Conservation (phyloP, 805 yeast species). For the Priceomyces fermenticarens region DNA sequence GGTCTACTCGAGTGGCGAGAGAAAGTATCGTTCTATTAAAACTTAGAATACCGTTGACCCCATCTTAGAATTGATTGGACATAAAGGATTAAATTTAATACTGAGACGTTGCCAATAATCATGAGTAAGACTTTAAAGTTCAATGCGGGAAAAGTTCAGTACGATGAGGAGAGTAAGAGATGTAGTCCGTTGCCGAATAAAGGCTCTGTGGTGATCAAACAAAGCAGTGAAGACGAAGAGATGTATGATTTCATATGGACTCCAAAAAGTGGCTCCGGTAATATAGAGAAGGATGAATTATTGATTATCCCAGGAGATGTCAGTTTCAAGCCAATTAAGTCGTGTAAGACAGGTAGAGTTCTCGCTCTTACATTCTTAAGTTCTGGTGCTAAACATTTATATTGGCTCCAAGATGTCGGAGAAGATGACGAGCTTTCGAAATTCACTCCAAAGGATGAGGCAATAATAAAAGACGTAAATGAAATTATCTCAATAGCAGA, state of each 20-base stretch:
- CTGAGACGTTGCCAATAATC: slow-evolving; percentile 3
- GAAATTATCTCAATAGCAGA: slow-evolving; percentile 42
- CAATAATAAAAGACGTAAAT: slow-evolving; percentile 45
- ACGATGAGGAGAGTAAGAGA: slow-evolving; percentile 55
- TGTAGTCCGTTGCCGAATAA: slow-evolving; percentile 72
- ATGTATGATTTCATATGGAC: slow-evolving; percentile 71
- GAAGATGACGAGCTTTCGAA: slow-evolving; percentile 57
- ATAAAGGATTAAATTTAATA: neutral
- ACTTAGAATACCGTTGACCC: too few species aligned
- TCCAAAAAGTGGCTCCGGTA: slow-evolving; percentile 50
- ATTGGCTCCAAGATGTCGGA: slow-evolving; percentile 78
- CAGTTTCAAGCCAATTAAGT: slow-evolving; percentile 64
- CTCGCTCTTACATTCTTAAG: slow-evolving; percentile 62
- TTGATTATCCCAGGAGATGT: slow-evolving; percentile 85
- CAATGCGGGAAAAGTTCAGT: slow-evolving; percentile 76
- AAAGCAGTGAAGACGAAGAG: slow-evolving; percentile 67
- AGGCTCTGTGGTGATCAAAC: slow-evolving; percentile 61
- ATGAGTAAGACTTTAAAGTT: slow-evolving; percentile 42
- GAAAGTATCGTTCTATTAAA: neutral
- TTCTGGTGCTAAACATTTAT: slow-evolving; percentile 57
- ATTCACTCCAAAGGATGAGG: slow-evolving; percentile 58
- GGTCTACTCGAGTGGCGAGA: slow-evolving; percentile 2
- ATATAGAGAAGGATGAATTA: slow-evolving; percentile 55
- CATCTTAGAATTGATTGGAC: neutral
- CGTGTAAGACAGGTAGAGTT: slow-evolving; percentile 77